phyloP scores from a whole-genome alignment of 108 stramenopile species.

The Cyclotella sp. region DNA sequence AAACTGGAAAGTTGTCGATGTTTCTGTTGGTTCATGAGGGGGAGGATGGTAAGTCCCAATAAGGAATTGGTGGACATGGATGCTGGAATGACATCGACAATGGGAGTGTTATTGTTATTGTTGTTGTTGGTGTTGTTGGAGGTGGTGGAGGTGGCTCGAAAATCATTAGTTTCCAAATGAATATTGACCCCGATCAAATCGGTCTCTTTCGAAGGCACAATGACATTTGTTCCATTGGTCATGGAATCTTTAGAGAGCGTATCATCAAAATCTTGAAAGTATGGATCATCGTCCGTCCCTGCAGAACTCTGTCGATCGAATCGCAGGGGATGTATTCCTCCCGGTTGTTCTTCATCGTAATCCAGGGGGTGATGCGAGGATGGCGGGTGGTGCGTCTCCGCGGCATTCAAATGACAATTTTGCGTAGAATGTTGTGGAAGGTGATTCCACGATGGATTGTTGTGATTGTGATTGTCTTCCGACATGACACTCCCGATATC shows the following conservation, averaged over 20 bases:
- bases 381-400: no score
- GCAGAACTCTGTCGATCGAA: background rate
- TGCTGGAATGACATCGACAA: background rate
- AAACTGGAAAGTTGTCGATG: background rate
- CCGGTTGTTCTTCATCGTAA: background rate
- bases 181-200: constrained; percentile 17
- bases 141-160: background rate
- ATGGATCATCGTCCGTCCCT: background rate
- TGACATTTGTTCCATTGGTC: background rate
- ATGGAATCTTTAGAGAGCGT: constrained; percentile 6
- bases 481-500: background rate
- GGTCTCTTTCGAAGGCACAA: constrained; percentile 3
- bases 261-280: constrained; percentile 28
- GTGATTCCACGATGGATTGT: no score
- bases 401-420: no score
- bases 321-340: background rate
- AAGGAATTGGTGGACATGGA: constrained; percentile 15
- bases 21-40: constrained; percentile 3
- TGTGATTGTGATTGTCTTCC: background rate
- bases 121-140: no score
- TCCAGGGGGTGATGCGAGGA: background rate
- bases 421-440: no score
- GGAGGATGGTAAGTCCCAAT: constrained; percentile 14
- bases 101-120: background rate
- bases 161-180: background rate